Percentiles rank a stretch among this genome's conserved stretches.
Conservation (phyloP, 305 asterid species). For the Petunia hybrid region DNA sequence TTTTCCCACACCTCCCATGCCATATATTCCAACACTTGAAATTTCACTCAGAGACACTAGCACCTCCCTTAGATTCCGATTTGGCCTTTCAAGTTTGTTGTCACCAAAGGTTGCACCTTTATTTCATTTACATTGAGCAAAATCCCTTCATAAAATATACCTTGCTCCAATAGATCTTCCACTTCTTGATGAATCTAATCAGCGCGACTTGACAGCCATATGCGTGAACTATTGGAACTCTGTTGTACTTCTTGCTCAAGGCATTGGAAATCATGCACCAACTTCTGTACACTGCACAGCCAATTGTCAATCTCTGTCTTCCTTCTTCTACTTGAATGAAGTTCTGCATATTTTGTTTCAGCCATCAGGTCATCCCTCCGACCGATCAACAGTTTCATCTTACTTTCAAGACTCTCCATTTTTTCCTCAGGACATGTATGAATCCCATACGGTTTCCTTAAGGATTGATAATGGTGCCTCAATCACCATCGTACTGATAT, state of each 20-base stretch:
- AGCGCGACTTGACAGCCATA: neutral
- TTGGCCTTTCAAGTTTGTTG: slow-evolving; percentile 23
- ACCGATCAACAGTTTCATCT: neutral
- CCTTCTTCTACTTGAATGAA: neutral
- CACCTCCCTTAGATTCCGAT: neutral
- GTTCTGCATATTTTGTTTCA: neutral
- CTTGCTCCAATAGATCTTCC: neutral
- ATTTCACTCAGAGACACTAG: neutral
- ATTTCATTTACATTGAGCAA: neutral
- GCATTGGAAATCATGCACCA: neutral
- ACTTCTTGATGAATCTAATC: neutral
- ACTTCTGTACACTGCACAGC: neutral
- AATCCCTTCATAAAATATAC: neutral
- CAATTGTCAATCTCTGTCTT: neutral
- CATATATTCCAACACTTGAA: slow-evolving; percentile 23
- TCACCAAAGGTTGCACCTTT: neutral
- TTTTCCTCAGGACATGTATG: neutral
- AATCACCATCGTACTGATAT: too few relatives aligned
- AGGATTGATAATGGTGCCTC: too few relatives aligned
- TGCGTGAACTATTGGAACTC: neutral
- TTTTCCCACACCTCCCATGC: slow-evolving; percentile 37
- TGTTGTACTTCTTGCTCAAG: too few relatives aligned
- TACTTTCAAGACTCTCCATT: slow-evolving; percentile 17
- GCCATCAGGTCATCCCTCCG: neutral
- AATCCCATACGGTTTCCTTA: too few relatives aligned